phyloP scores from a whole-genome alignment of 495 filamentous ascomycete genomes.

The Melanomma pulvis-pyrius region DNA sequence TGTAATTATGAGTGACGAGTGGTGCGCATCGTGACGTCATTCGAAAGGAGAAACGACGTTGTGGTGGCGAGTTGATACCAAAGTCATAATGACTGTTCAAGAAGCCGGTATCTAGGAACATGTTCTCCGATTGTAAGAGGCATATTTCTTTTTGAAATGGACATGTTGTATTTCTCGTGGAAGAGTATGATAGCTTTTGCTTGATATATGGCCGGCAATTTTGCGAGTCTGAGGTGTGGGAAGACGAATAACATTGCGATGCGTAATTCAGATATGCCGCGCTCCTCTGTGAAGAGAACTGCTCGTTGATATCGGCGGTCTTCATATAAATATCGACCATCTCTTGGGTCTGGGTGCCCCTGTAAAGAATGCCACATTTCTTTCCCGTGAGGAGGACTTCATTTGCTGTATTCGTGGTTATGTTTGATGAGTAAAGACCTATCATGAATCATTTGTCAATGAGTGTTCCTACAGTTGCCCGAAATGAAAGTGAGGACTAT shows the following conservation, averaged over 20 bases:
- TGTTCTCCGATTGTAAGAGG: no score
- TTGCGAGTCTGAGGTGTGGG: slow-evolving; percentile 4
- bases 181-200: not conserved
- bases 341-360: not conserved
- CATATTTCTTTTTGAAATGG: slow-evolving; percentile 16
- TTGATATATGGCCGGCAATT: slow-evolving; percentile 14
- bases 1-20: no score
- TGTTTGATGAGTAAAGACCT: slow-evolving; percentile 23
- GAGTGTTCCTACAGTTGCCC: no score
- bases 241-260: slow-evolving; percentile 18
- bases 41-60: no score
- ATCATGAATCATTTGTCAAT: no score
- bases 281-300: not conserved
- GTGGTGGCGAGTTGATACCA: no score
- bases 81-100: no score
- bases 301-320: not conserved
- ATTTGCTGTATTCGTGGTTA: slow-evolving; percentile 19
- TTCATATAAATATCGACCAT: no score
- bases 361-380: slow-evolving; percentile 10
- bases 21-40: no score
- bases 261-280: slow-evolving; percentile 9
- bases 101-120: no score
- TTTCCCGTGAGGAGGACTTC: slow-evolving; percentile 27
- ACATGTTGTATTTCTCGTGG: slow-evolving; percentile 1
- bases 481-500: no score